Evolutionary conservation across 768 basidiomycete species (phyloP).

Genomic region (Lactarius hengduanensis): DNA sequence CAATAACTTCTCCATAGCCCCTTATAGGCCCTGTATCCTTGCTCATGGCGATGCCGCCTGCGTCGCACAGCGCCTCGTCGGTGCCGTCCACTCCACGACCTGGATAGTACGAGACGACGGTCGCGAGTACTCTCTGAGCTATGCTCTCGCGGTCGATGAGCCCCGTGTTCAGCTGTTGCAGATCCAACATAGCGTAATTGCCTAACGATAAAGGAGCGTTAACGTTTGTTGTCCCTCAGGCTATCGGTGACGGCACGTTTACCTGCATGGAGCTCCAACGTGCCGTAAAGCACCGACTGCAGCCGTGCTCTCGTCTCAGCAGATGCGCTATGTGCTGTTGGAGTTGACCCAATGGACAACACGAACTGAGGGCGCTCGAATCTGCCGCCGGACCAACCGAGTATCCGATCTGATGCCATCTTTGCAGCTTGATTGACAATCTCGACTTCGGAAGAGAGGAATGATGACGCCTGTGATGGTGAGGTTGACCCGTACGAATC

Average conservation of each 20-base stretch:
- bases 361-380: slow-evolving; percentile 53
- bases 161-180: slow-evolving; percentile 78
- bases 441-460: slow-evolving; percentile 66
- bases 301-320: slow-evolving; percentile 47
- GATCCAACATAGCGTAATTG: slow-evolving; percentile 80
- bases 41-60: slow-evolving; percentile 82
- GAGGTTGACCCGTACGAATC: slow-evolving; percentile 77
- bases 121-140: slow-evolving; percentile 66
- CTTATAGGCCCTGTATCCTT: slow-evolving; percentile 78
- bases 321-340: slow-evolving; percentile 77
- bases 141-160: slow-evolving; percentile 57
- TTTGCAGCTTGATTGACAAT: slow-evolving; percentile 66
- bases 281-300: slow-evolving; percentile 51
- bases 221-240: slow-evolving; percentile 1
- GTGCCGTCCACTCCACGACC: slow-evolving; percentile 56
- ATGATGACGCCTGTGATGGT: slow-evolving; percentile 58
- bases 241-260: slow-evolving; percentile 10
- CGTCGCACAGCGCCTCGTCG: slow-evolving; percentile 80
- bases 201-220: slow-evolving; percentile 40
- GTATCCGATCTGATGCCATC: slow-evolving; percentile 49
- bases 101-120: slow-evolving; percentile 79
- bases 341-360: slow-evolving; percentile 83
- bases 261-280: slow-evolving; percentile 78
- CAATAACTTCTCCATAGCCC: slow-evolving; percentile 70
- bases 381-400: slow-evolving; percentile 36